Evolutionary conservation across 495 filamentous ascomycete species (phyloP), one percentile per base, ranked within the genome.

Genomic region (Platismatia glauca): DNA sequence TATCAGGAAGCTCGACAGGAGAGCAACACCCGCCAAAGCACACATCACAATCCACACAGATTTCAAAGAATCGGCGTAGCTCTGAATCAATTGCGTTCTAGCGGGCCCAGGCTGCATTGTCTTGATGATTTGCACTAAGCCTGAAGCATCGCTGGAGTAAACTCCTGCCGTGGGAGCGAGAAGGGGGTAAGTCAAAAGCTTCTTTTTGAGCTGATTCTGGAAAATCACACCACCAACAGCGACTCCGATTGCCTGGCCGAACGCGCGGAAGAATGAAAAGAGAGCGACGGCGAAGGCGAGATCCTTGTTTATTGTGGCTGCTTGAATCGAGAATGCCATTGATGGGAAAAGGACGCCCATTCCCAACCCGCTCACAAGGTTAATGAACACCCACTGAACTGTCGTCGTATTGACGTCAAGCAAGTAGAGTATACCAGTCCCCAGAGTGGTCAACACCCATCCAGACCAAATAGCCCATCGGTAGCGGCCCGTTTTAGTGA

Each of bases 161-260:
- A 71, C 69, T 16, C 61, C 72, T 7, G 84, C 84, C 57, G 73
- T 66, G 0, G 68, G 66, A 0, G 73, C 77, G 31, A 85, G 71
- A 6, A 68, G 70, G 3, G 77, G 68, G 27, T 82, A 76, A 15
- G 61, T 65, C 8, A 68, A 43, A 2, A 88, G 61, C 35, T 82
- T 80, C 1, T 57, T 48, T 27, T 73, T 72, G 74, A 88, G 80
- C 38, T 75, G 75, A 52, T 86, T 86, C 68, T 86, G 82, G 71
- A 88, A 88, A 34, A 80, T 72, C 20, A 79, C 76, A 4, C 78
- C 80, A 9, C 78, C 74, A 64, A 86, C 75, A 1, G 82, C 83
- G 15, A 86, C 82, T 24, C 84, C 84, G 24, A 86, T 63, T 9
- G 79, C 75, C 71, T 84, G 82, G 57, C 82, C 84, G 58, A 84